A percentile compares a stretch with the other conserved stretches of the same genome.
Evolutionary conservation across 2,329 filamentous ascomycete genomes (phyloP).

Genomic region (Pseudopithomyces maydicus): DNA sequence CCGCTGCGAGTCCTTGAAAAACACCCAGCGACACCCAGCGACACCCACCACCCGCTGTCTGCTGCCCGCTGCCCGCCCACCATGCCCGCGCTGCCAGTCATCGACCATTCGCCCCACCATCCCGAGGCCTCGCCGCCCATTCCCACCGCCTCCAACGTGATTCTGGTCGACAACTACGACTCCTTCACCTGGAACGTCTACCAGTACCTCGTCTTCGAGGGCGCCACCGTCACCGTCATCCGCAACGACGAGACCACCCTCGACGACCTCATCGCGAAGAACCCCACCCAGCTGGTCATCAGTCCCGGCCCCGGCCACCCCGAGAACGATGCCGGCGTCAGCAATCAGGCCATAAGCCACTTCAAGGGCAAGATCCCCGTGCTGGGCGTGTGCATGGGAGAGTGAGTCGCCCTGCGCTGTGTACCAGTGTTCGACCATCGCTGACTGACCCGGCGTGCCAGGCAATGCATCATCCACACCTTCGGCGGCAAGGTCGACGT

Average conservation of each 20-base stretch:
- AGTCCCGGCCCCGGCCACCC: conserved; percentile 96
- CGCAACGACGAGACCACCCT: conserved; percentile 91
- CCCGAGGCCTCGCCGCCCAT: conserved; percentile 75
- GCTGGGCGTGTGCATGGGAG: conserved; percentile 98
- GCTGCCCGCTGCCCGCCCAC: neutral
- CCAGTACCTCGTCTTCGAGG: conserved; percentile 96
- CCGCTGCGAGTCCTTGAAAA: too few relatives aligned
- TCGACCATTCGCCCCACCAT: conserved; percentile 88
- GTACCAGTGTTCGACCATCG: neutral
- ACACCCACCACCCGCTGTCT: too few relatives aligned
- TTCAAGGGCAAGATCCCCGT: conserved; percentile 95
- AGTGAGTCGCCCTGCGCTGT: conserved; percentile 60
- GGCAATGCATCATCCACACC: conserved; percentile 93
- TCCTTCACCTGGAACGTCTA: conserved; percentile 99
- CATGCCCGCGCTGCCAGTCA: conserved; percentile 56
- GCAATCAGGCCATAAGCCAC: conserved; percentile 85
- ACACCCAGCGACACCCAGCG: too few relatives aligned
- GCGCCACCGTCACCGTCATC: conserved; percentile 85
- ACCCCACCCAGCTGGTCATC: conserved; percentile 91
- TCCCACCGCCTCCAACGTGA: conserved; percentile 81
- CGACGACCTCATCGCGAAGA: conserved; percentile 79
- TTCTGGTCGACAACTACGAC: conserved; percentile 99
- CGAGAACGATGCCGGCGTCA: conserved; percentile 87
- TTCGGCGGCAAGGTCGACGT: conserved; percentile 91
- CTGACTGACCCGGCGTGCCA: conserved; percentile 45